A percentile compares a stretch with the other conserved stretches of the same genome.
These are phyloP conservation scores for Effrenium voratum DNA, from an alignment of 73 alveolate genomes.

Conservation along the genomic window DNA sequence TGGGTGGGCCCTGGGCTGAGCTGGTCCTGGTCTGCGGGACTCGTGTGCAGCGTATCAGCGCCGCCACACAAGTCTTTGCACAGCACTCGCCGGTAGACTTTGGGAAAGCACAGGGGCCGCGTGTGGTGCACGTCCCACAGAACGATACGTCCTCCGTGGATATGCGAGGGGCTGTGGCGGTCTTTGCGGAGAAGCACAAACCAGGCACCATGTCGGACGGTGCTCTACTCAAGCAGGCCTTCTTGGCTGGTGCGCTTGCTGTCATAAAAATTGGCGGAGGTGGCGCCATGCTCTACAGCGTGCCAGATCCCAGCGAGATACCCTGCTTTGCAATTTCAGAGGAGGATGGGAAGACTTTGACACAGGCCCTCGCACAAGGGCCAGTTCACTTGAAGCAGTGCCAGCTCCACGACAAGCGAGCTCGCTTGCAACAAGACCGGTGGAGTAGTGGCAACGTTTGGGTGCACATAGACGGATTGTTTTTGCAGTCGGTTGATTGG, in stretches of 20 bases:
- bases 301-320: conserved; percentile 43
- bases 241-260: not conserved
- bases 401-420: conserved; percentile 3
- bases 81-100: no score
- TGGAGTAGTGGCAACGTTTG: conserved; percentile 50
- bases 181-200: conserved; percentile 16
- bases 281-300: conserved; percentile 55
- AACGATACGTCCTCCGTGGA: not conserved
- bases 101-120: not conserved
- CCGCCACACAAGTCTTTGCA: conserved; percentile 29
- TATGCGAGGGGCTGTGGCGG: conserved; percentile 26
- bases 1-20: conserved; percentile 36
- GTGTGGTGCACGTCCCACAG: not conserved
- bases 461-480: conserved; percentile 29
- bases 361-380: not conserved
- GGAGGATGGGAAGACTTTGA: conserved; percentile 40
- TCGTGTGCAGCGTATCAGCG: not conserved
- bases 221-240: conserved; percentile 6
- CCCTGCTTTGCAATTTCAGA: conserved; percentile 54
- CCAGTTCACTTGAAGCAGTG: not conserved
- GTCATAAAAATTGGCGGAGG: conserved; percentile 43
- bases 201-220: conserved; percentile 61
- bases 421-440: conserved; percentile 9
- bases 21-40: not conserved
- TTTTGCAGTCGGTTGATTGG: conserved; percentile 62